Evolutionary conservation across 306 rosid species (phyloP).

Genomic region (Quercus gilva): DNA sequence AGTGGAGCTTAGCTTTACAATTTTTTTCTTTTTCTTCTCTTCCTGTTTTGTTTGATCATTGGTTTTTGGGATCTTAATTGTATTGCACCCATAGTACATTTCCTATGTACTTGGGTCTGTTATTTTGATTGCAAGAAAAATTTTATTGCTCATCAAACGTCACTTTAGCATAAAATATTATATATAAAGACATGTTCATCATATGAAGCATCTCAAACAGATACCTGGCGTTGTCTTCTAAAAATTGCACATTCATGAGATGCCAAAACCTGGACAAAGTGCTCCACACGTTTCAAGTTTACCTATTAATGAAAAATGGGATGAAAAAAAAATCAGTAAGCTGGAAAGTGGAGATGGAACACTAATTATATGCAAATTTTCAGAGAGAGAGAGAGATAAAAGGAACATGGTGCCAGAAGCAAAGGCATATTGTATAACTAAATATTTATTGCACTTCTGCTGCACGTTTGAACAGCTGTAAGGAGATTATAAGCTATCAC

Average conservation of each 20-base stretch:
- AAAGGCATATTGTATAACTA: not conserved
- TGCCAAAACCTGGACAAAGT: slow-evolving; percentile 14
- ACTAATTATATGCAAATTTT: not conserved
- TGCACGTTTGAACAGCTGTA: not conserved
- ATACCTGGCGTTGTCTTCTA: slow-evolving; percentile 18
- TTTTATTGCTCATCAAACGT: too few species aligned
- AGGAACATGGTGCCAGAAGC: not conserved
- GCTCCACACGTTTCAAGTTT: slow-evolving; percentile 18
- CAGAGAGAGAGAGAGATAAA: not conserved
- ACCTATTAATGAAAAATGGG: slow-evolving; percentile 10
- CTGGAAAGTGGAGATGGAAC: not conserved
- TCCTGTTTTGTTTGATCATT: too few species aligned
- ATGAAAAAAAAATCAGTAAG: not conserved
- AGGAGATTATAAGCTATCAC: not conserved
- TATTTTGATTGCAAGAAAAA: too few species aligned
- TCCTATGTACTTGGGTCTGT: too few species aligned
- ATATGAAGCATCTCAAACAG: not conserved
- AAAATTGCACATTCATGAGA: slow-evolving; percentile 19
- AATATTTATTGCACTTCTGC: not conserved
- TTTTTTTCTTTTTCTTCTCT: too few species aligned
- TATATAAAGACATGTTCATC: not conserved
- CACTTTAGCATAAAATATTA: not conserved
- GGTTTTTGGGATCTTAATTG: too few species aligned
- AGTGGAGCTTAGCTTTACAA: too few species aligned
- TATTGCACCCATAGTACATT: too few species aligned